Evolutionary conservation across 1,284 basidiomycete genomes (phyloP).

Genomic region (Cryptococcus wingfieldii): DNA sequence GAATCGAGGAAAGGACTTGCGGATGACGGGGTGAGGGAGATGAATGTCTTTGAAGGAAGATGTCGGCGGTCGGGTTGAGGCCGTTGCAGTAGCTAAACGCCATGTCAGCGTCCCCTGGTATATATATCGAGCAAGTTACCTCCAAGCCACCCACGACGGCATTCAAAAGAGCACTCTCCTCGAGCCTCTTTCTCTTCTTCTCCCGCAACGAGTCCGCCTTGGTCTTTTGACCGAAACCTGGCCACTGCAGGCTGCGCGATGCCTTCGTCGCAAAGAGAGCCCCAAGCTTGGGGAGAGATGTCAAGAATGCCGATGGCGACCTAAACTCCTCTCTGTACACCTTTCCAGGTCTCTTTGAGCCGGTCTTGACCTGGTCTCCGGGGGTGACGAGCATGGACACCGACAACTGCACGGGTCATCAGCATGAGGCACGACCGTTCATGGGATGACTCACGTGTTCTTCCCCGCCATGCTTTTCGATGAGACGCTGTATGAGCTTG

Average conservation of each 20-base stretch:
- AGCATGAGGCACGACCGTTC: background rate
- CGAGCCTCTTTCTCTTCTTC: conserved; percentile 1
- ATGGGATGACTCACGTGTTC: conserved; percentile 23
- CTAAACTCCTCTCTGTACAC: conserved; percentile 22
- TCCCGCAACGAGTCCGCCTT: background rate
- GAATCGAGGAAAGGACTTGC: conserved; percentile 10
- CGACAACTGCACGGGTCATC: conserved; percentile 10
- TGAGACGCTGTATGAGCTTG: conserved; percentile 37
- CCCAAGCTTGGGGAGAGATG: conserved; percentile 29
- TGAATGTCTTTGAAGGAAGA: conserved; percentile 9
- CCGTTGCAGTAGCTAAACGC: conserved; percentile 4
- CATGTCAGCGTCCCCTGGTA: background rate
- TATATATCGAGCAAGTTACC: conserved; percentile 6
- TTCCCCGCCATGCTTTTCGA: conserved; percentile 40
- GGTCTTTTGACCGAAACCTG: conserved; percentile 6
- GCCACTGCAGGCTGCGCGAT: conserved; percentile 12
- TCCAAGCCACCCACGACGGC: conserved; percentile 15
- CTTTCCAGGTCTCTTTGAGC: background rate
- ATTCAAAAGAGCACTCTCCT: conserved; percentile 8
- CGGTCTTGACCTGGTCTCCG: background rate
- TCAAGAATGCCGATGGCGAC: conserved; percentile 29
- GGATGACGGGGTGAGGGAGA: conserved; percentile 14
- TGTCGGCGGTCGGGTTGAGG: conserved; percentile 2
- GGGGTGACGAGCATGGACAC: conserved; percentile 16
- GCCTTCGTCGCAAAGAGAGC: conserved; percentile 11